Evolutionary conservation across 805 yeast species (phyloP), one percentile per base, ranked within the genome.

Genomic region (Nakazawaea laoshanensis): DNA sequence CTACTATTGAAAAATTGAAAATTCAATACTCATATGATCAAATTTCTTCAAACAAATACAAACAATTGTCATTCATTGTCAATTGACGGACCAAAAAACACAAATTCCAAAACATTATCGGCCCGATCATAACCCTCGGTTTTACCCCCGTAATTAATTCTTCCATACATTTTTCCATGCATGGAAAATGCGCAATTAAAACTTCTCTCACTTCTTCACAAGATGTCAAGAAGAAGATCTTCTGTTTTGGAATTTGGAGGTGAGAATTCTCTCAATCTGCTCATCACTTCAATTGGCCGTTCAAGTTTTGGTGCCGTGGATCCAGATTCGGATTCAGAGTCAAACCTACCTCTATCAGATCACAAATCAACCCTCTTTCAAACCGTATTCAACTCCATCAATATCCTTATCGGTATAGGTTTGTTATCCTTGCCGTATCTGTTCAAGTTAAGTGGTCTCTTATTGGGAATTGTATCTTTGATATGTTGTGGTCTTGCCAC

Each of bases 351-450:
- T 10, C 9, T 18, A 8, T 20, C 15, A 19, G 17, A 29, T 19
- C 8, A 21, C 17, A 64, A 55, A 42, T 71, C 79, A 6, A 83
- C 92, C 0, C 75, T 74, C 0, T 74, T 82, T 1, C 94, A 82
- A 49, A 82, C 94, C 0, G 59, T 79, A 4, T 80, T 82, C 62
- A 83, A 83, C 45, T 77, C 88, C 1, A 75, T 82, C 30, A 83
- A 83, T 49, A 81, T 81, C 0, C 56, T 83, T 19, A 74, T 83
- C 42, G 94, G 94, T 0, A 70, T 83, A 24, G 92, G 89, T 2
- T 62, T 83, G 31, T 61, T 83, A 27, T 77, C 92, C 0, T 59
- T 83, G 30, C 88, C 94, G 0, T 59, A 76, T 40, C 94, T 82
- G 2, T 54, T 83, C 35, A 67, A 63, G 42, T 63, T 75, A 28